Conservation (phyloP, 495 filamentous ascomycete genomes). For the Penicillium egyptiacum region DNA sequence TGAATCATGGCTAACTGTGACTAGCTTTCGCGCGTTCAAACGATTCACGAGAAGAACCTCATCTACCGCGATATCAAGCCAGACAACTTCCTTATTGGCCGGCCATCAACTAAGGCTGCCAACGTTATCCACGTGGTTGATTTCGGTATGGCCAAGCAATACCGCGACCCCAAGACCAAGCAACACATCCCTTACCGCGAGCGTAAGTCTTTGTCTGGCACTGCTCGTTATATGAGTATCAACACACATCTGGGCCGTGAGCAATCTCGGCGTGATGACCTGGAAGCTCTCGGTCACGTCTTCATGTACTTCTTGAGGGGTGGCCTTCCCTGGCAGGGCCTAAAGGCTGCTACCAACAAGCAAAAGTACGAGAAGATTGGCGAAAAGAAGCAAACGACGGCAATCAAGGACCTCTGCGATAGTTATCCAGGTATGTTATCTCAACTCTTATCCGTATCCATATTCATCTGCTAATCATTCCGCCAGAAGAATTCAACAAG, state of each 20-base stretch:
- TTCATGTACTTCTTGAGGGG: slow-evolving; percentile 99
- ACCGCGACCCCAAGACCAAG: slow-evolving; percentile 97
- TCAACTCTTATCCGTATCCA: background rate
- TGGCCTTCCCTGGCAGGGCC: slow-evolving; percentile 95
- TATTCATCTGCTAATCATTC: slow-evolving; percentile 15
- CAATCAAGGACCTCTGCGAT: slow-evolving; percentile 95
- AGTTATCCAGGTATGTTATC: slow-evolving; percentile 72
- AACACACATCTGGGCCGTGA: slow-evolving; percentile 97
- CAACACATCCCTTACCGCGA: slow-evolving; percentile 99
- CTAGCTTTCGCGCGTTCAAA: slow-evolving; percentile 94
- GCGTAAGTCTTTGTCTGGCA: slow-evolving; percentile 95
- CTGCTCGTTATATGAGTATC: slow-evolving; percentile 99
- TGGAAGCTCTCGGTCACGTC: slow-evolving; percentile 95
- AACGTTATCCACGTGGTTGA: slow-evolving; percentile 99
- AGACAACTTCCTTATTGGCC: slow-evolving; percentile 98
- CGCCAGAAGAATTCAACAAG: slow-evolving; percentile 87
- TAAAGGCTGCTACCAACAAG: slow-evolving; percentile 99
- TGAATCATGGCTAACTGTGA: slow-evolving; percentile 19
- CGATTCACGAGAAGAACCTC: slow-evolving; percentile 99
- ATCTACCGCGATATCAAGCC: slow-evolving; percentile 99
- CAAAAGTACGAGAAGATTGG: slow-evolving; percentile 99
- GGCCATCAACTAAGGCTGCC: slow-evolving; percentile 86
- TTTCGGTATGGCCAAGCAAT: slow-evolving; percentile 99
- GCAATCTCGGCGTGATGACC: slow-evolving; percentile 93
- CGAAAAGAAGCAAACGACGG: slow-evolving; percentile 98